A percentile compares a stretch with the other conserved stretches of the same genome.
Conservation (phyloP, 345 rosid genomes). For the Eucalyptus polybractea region DNA sequence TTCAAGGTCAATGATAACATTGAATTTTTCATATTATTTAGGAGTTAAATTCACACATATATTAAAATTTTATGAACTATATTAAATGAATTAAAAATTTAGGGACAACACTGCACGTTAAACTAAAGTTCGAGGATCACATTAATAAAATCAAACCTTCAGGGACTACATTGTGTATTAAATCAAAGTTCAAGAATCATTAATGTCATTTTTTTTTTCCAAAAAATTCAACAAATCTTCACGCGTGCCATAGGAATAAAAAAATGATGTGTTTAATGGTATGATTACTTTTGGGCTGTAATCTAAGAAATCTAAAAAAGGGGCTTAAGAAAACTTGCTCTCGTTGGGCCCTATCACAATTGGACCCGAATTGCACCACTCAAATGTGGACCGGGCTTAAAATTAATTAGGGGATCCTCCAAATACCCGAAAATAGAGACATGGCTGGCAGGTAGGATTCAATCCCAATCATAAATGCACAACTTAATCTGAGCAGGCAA, state of each 20-base stretch:
- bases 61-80: background rate
- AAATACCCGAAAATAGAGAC: background rate
- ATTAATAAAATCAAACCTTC: too few species aligned
- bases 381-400: background rate
- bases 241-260: background rate
- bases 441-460: background rate
- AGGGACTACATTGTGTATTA: too few species aligned
- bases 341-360: background rate
- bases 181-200: background rate
- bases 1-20: too few species aligned
- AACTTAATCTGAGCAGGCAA: background rate
- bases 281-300: background rate
- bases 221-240: background rate
- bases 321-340: background rate
- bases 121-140: background rate
- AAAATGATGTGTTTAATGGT: background rate
- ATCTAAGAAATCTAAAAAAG: background rate
- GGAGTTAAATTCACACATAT: too few species aligned
- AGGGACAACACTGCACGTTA: accelerated
- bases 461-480: background rate
- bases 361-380: background rate
- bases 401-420: background rate
- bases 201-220: too few species aligned
- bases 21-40: too few species aligned
- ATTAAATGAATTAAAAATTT: too few species aligned